phyloP scores from a whole-genome alignment of 2,329 filamentous ascomycete species.

The Monosporascus sp. region DNA sequence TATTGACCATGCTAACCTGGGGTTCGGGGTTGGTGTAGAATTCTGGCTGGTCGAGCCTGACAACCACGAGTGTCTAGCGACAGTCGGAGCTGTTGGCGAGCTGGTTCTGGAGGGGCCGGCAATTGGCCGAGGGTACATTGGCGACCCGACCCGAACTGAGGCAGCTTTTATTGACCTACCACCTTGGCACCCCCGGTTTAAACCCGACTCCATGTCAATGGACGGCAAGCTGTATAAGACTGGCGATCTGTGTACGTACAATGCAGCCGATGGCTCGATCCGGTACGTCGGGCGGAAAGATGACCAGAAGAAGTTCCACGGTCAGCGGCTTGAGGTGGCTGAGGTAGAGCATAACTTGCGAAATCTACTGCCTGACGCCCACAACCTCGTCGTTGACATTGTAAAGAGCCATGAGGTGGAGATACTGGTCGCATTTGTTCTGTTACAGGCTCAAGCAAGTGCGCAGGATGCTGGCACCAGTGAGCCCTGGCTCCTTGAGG shows the following conservation, averaged over 20 bases:
- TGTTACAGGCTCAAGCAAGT: too few relatives aligned
- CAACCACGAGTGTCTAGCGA: conserved; percentile 4
- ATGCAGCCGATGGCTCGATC: conserved; percentile 25
- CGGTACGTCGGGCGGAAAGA: conserved; percentile 18
- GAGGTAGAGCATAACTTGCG: conserved; percentile 3
- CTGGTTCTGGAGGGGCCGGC: conserved; percentile 21
- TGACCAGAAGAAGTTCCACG: conserved; percentile 14
- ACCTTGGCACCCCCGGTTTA: conserved; percentile 19
- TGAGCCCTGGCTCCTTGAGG: neutral
- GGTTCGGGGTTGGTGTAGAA: neutral
- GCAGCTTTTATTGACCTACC: conserved; percentile 32
- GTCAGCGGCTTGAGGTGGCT: conserved; percentile 9
- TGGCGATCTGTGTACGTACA: conserved; percentile 30
- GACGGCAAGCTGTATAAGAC: conserved; percentile 27
- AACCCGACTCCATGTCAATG: too few relatives aligned
- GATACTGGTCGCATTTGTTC: too few relatives aligned
- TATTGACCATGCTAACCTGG: neutral
- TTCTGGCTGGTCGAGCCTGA: conserved; percentile 8
- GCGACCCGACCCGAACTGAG: conserved; percentile 31
- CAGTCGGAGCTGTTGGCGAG: conserved; percentile 14
- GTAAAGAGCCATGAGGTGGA: neutral
- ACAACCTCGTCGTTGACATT: neutral
- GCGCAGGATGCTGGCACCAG: too few relatives aligned
- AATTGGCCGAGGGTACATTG: conserved; percentile 34
- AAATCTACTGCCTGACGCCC: neutral